Evolutionary conservation across 441 rosid genomes (phyloP).

Genomic region (Arabidopsis hybrid): DNA sequence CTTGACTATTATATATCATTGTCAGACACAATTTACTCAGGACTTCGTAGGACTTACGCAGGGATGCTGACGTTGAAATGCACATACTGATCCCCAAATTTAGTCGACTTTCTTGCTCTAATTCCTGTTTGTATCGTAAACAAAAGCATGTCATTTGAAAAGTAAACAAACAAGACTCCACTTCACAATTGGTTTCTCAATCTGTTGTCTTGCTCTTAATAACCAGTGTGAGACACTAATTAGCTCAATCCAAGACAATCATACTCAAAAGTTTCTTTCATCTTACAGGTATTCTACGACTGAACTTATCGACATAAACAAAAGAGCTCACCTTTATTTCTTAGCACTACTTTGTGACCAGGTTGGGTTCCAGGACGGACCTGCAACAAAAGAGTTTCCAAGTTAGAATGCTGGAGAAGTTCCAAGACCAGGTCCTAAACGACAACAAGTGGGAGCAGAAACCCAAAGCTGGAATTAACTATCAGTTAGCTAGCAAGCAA

Average conservation of each 20-base stretch:
- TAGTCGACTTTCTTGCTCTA: constrained; percentile 67
- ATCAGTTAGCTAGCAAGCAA: constrained; percentile 1
- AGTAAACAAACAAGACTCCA: too few relatives aligned
- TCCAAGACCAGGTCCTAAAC: neutral
- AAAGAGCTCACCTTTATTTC: constrained; percentile 80
- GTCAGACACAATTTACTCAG: constrained; percentile 16
- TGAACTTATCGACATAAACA: constrained; percentile 14
- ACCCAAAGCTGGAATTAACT: neutral
- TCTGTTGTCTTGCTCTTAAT: neutral
- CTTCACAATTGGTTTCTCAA: too few relatives aligned
- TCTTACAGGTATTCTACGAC: constrained; percentile 11
- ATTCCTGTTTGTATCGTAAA: constrained; percentile 57
- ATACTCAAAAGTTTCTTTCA: neutral
- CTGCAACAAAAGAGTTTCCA: constrained; percentile 50
- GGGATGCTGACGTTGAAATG: constrained; percentile 92
- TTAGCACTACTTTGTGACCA: constrained; percentile 97
- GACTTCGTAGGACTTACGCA: constrained; percentile 50
- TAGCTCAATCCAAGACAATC: constrained; percentile 1
- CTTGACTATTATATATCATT: neutral
- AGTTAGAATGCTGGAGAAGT: constrained; percentile 23
- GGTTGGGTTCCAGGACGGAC: constrained; percentile 98
- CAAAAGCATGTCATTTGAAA: neutral
- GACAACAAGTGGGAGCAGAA: neutral
- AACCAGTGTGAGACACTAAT: neutral
- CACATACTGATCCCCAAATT: constrained; percentile 87